These are phyloP conservation scores for Cyberlindnera subsufficiens DNA, from an alignment of 805 yeast species.

Conservation along the genomic window DNA sequence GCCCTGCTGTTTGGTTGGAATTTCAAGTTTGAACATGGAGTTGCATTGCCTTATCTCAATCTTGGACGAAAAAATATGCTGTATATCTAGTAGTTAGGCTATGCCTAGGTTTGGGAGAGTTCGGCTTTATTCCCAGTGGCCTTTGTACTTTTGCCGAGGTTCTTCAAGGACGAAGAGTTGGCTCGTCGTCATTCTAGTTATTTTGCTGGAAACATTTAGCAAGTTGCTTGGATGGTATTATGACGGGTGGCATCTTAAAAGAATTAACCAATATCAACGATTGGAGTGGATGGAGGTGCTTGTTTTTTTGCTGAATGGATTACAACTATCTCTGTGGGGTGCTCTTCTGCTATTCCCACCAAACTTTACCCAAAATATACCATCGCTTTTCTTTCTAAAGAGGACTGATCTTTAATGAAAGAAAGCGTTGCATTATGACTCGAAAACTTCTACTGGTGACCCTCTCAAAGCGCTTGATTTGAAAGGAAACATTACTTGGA, in stretches of 20 bases:
- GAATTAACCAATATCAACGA: background rate
- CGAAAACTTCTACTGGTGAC: background rate
- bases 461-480: background rate
- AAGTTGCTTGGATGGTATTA: background rate
- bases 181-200: background rate
- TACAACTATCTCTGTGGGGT: background rate
- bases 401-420: background rate
- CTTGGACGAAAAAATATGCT: background rate
- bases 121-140: slow-evolving; percentile 55
- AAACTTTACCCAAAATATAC: background rate
- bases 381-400: background rate
- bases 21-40: slow-evolving; percentile 2
- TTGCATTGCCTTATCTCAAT: background rate
- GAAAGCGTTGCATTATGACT: background rate
- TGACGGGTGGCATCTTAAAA: slow-evolving; percentile 3
- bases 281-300: background rate
- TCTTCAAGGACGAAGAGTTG: slow-evolving; percentile 2
- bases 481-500: background rate
- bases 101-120: slow-evolving; percentile 61
- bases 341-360: background rate
- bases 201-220: background rate
- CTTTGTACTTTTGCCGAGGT: slow-evolving; percentile 36
- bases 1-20: slow-evolving; percentile 2
- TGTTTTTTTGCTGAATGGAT: slow-evolving; percentile 5
- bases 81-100: slow-evolving; percentile 47